These are phyloP conservation scores for Malassezia arunalokei DNA, from an alignment of 1,284 basidiomycete genomes.

Conservation along the genomic window DNA sequence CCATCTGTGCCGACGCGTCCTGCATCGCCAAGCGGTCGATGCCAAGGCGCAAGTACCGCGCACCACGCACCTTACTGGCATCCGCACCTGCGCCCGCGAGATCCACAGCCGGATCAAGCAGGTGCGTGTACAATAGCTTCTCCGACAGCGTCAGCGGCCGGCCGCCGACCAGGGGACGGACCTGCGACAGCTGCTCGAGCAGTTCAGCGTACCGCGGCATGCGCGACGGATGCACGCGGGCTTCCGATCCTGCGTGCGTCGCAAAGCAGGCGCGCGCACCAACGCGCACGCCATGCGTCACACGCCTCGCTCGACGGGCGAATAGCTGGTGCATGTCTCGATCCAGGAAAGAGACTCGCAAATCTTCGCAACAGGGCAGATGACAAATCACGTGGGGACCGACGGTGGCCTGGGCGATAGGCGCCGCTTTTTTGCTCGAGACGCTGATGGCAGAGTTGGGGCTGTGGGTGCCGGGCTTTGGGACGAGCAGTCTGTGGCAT, in stretches of 20 bases:
- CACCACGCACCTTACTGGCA: constrained; percentile 57
- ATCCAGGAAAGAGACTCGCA: too few species aligned
- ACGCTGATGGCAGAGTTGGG: constrained; percentile 4
- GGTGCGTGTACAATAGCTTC: constrained; percentile 93
- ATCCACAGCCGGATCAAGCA: constrained; percentile 61
- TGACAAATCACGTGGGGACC: too few species aligned
- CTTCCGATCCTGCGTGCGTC: background rate
- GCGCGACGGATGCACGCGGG: constrained; percentile 29
- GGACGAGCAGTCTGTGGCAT: background rate
- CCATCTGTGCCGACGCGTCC: constrained; percentile 99
- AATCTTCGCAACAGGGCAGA: too few species aligned
- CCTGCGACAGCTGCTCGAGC: constrained; percentile 61
- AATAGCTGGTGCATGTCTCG: background rate
- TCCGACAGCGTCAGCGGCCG: constrained; percentile 83
- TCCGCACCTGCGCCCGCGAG: constrained; percentile 57
- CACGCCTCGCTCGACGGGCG: background rate
- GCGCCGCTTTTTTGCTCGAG: background rate
- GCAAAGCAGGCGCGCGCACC: constrained; percentile 6
- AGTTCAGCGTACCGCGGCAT: constrained; percentile 70
- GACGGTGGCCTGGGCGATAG: too few species aligned
- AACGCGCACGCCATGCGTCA: background rate
- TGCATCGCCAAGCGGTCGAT: constrained; percentile 97
- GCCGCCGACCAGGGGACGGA: constrained; percentile 64
- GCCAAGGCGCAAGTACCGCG: constrained; percentile 75
- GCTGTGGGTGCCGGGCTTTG: constrained; percentile 7